Base-by-base conservation (phyloP, 495 filamentous ascomycete genomes). In the Acidiella bohemica region DNA sequence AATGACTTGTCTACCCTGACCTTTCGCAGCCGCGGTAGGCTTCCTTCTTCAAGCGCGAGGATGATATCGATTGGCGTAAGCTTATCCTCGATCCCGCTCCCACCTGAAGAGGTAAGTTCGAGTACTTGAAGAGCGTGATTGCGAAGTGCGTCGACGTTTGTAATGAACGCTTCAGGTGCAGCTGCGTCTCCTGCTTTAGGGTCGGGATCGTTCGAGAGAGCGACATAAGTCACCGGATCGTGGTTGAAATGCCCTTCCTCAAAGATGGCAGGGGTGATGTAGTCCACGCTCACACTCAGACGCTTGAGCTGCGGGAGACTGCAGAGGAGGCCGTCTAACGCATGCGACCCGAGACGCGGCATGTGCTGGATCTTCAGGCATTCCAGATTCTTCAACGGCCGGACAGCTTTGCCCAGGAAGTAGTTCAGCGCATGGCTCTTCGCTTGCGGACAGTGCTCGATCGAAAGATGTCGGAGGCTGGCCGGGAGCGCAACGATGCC, bases 401-500 rank as follows among this genome's bases (percentile, higher is more conserved):
- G 41, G 9, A 45, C 36, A 13, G 47, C 47, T 6, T 30, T 44
- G 3, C 22, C 14, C 26, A 51, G 47, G 16, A 46, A 29, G 22
- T 51, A 37, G 3, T 14, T 40, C 32, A 43, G 12, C 39, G 45
- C 21, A 24, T 41, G 40, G 30, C 30, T 27, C n/a, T 26, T 40
- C 3, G 43, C 42, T 17, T 41, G 30, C 7, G 60, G 53, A 16
- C 58, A 64, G 39, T 63, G 58, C 17, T 50, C 48, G 37, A 66
- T 57, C 13, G 56, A 51, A 1, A 68, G 51, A 17, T 49, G 53
- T 5, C 46, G 32, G 6, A 65, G 45, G 12, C 55, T 57, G 5
- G 42, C 23, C 0, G 64, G 60, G n/a, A 62, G 46, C 0, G 44
- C 37, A 3, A 50, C 36, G 10, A 60, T 43, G 12, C 54, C 60